Evolutionary conservation across 208 protist genomes (phyloP).

Genomic region (Entamoeba histolytica): DNA sequence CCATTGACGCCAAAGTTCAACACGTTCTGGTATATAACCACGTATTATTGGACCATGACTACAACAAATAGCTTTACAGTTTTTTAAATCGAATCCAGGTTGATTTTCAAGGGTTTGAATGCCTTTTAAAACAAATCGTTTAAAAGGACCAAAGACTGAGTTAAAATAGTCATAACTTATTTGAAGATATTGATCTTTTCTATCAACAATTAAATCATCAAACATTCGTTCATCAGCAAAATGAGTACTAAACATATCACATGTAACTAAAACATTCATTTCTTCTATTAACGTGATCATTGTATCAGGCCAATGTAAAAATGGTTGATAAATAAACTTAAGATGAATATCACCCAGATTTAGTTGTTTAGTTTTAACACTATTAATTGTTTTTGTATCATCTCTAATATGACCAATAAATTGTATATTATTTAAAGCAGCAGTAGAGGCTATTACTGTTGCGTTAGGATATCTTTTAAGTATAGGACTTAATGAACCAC

Average conservation of each 20-base stretch:
- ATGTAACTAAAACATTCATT: not conserved
- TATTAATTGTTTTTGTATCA: not conserved
- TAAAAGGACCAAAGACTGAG: conserved; percentile 1
- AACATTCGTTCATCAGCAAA: not conserved
- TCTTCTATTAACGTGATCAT: conserved; percentile 4
- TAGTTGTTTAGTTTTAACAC: not conserved
- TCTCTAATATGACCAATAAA: conserved; percentile 3
- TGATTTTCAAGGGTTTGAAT: not conserved
- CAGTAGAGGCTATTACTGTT: not conserved
- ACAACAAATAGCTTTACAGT: not conserved
- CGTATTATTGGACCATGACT: not conserved
- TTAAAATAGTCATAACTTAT: not conserved
- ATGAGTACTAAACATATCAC: conserved; percentile 2
- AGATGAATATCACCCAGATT: not conserved
- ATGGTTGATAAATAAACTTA: conserved; percentile 5
- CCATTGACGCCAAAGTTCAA: not conserved
- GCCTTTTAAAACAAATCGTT: not conserved
- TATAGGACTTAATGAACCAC: not conserved
- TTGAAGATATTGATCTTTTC: not conserved
- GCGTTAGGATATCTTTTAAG: not conserved
- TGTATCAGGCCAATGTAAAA: conserved; percentile 16
- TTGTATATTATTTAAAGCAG: conserved; percentile 4
- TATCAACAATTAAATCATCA: not conserved
- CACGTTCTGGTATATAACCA: not conserved
- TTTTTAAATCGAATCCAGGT: not conserved